These are phyloP conservation scores for Cystobasidium sp. DNA, from an alignment of 1,284 basidiomycete species.

Conservation along the genomic window DNA sequence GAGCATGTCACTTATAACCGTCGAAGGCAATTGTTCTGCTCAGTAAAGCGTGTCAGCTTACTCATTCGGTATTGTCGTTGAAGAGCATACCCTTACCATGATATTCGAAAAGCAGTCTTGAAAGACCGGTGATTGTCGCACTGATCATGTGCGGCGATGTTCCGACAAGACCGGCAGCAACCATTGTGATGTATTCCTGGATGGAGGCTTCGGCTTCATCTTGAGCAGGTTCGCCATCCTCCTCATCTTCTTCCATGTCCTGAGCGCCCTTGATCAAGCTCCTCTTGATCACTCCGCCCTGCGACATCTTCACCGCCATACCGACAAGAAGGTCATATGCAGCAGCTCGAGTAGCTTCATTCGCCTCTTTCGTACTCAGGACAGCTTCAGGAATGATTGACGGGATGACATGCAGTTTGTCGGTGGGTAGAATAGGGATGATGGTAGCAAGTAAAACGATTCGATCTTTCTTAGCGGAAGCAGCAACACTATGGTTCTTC, in stretches of 20 bases:
- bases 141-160: slow-evolving; percentile 98
- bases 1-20: slow-evolving; percentile 85
- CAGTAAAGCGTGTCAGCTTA: background rate
- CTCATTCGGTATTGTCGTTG: slow-evolving; percentile 19
- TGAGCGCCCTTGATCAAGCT: slow-evolving; percentile 80
- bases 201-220: slow-evolving; percentile 69
- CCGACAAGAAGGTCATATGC: slow-evolving; percentile 89
- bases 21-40: slow-evolving; percentile 70
- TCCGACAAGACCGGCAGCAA: slow-evolving; percentile 91
- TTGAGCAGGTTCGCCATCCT: slow-evolving; percentile 38
- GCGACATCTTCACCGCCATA: slow-evolving; percentile 90
- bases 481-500: slow-evolving; percentile 67
- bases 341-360: slow-evolving; percentile 84
- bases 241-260: slow-evolving; percentile 58
- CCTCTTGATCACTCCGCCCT: slow-evolving; percentile 80
- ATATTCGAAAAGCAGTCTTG: slow-evolving; percentile 94
- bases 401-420: slow-evolving; percentile 81
- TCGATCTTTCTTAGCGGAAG: slow-evolving; percentile 93
- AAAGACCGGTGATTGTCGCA: slow-evolving; percentile 91
- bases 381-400: slow-evolving; percentile 92
- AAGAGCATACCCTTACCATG: slow-evolving; percentile 65
- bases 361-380: slow-evolving; percentile 96
- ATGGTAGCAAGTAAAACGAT: slow-evolving; percentile 75
- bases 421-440: slow-evolving; percentile 71
- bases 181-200: slow-evolving; percentile 95